Percentiles rank a stretch among this genome's conserved stretches.
phyloP scores from a whole-genome alignment of 2,329 filamentous ascomycete species.

The Leptographium procerum region DNA sequence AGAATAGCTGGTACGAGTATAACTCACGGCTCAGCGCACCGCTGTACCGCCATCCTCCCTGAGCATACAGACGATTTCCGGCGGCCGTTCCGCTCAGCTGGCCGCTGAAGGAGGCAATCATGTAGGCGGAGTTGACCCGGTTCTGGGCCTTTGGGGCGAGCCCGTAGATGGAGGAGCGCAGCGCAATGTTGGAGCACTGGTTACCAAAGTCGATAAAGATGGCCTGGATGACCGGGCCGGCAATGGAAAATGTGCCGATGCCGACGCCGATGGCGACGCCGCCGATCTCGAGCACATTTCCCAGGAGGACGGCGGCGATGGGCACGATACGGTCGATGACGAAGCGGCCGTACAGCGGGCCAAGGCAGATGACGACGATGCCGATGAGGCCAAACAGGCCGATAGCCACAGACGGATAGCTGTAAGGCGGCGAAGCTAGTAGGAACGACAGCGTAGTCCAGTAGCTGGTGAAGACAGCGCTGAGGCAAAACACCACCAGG shows the following conservation, averaged over 20 bases:
- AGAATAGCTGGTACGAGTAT: neutral
- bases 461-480: conserved; percentile 39
- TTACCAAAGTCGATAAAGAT: conserved; percentile 59
- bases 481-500: conserved; percentile 51
- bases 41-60: conserved; percentile 39
- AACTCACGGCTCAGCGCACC: conserved; percentile 27
- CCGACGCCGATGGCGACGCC: conserved; percentile 60
- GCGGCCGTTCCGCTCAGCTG: conserved; percentile 60
- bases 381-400: conserved; percentile 72
- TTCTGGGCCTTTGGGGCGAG: conserved; percentile 63
- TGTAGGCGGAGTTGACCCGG: conserved; percentile 71
- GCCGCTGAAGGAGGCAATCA: conserved; percentile 64
- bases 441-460: conserved; percentile 67
- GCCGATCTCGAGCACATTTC: conserved; percentile 43
- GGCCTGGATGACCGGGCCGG: conserved; percentile 62
- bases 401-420: conserved; percentile 55
- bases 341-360: conserved; percentile 56
- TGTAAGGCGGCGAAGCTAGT: conserved; percentile 57
- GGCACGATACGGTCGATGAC: conserved; percentile 63
- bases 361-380: conserved; percentile 54
- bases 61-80: conserved; percentile 40
- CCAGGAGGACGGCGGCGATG: conserved; percentile 54
- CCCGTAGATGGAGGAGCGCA: conserved; percentile 56
- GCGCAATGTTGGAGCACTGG: conserved; percentile 64
- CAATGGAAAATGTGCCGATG: conserved; percentile 51